Evolutionary conservation across 2,329 filamentous ascomycete genomes (phyloP).

Genomic region (Alternaria triticina): DNA sequence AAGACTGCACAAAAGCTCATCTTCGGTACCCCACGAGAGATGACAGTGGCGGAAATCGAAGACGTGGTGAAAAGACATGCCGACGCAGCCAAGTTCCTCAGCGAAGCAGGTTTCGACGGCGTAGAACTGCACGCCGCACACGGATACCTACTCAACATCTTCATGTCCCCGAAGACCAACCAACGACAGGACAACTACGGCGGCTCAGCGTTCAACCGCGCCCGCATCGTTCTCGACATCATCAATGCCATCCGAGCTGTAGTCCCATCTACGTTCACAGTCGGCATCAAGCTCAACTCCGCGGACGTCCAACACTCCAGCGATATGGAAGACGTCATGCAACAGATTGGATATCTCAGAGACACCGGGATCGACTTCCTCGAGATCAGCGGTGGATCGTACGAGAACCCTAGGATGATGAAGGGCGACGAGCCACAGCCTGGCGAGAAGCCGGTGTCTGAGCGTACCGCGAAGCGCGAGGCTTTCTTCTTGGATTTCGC

Average conservation of each 20-base stretch:
- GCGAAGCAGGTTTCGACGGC: conserved; percentile 60
- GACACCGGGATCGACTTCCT: conserved; percentile 67
- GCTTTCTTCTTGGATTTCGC: conserved; percentile 73
- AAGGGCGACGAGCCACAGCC: conserved; percentile 1
- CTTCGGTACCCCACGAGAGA: conserved; percentile 57
- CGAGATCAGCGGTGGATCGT: conserved; percentile 68
- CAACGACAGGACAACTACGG: conserved; percentile 57
- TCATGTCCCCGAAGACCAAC: conserved; percentile 37
- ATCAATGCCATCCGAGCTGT: conserved; percentile 51
- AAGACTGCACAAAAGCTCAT: conserved; percentile 50
- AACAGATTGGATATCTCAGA: conserved; percentile 62
- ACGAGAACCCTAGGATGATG: conserved; percentile 13
- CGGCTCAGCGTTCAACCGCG: conserved; percentile 54
- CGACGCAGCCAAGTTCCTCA: conserved; percentile 60
- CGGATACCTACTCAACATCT: conserved; percentile 53
- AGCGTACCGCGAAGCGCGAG: conserved; percentile 62
- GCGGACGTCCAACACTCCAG: conserved; percentile 53
- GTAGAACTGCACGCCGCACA: conserved; percentile 61
- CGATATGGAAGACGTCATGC: conserved; percentile 58
- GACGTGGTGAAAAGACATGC: conserved; percentile 63
- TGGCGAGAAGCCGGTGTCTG: conserved; percentile 2
- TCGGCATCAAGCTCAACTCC: conserved; percentile 60
- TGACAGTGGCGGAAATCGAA: conserved; percentile 60
- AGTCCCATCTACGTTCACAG: conserved; percentile 52
- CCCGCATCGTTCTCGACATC: conserved; percentile 55